phyloP scores from a whole-genome alignment of 1,139 yeast species.

The Casaregolazyma suthepensis region DNA sequence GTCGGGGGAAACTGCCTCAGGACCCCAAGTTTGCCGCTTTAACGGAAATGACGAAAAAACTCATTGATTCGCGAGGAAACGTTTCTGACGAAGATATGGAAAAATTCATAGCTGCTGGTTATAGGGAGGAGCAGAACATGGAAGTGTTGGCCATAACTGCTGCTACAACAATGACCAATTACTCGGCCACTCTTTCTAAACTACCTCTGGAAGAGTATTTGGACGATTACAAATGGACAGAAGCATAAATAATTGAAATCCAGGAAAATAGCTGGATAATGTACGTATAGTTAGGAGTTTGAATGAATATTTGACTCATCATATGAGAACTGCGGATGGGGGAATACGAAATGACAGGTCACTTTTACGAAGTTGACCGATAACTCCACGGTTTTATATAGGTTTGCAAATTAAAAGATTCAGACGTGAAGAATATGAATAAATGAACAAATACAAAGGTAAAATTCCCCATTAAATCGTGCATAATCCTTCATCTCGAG shows the following conservation, averaged over 20 bases:
- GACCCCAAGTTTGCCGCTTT: neutral
- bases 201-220: neutral
- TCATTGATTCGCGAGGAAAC: neutral
- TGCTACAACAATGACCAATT: neutral
- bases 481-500: neutral
- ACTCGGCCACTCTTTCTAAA: neutral
- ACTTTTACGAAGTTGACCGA: no score
- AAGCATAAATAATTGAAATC: neutral
- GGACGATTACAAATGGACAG: neutral
- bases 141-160: neutral
- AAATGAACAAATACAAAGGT: neutral
- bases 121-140: neutral
- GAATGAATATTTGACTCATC: neutral
- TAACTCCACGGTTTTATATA: neutral
- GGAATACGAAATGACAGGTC: neutral
- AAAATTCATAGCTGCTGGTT: neutral
- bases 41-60: neutral
- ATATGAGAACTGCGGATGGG: no score
- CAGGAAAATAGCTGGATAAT: neutral
- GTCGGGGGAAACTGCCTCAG: neutral
- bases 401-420: neutral
- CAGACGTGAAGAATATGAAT: no score
- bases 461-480: neutral
- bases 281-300: neutral
- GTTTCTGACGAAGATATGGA: neutral